Evolutionary conservation across 768 basidiomycete genomes (phyloP).

Genomic region (Rubroboletus satanas): DNA sequence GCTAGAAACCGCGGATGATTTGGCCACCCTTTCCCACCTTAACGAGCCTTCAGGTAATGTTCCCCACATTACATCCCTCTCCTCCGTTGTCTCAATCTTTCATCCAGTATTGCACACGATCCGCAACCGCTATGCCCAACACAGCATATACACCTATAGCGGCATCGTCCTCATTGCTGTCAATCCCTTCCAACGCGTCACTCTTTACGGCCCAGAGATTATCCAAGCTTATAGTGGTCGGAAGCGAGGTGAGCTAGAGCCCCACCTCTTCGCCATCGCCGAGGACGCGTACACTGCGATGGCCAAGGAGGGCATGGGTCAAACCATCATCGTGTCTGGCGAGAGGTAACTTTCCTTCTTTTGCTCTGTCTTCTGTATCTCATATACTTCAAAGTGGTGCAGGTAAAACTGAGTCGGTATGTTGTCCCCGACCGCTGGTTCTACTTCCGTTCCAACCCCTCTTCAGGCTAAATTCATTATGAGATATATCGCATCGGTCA

Average conservation of each 20-base stretch:
- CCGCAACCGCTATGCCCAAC: slow-evolving; percentile 92
- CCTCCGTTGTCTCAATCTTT: not conserved
- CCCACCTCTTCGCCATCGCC: slow-evolving; percentile 97
- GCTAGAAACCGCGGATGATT: slow-evolving; percentile 94
- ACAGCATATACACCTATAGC: slow-evolving; percentile 98
- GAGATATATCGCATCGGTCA: slow-evolving; percentile 97
- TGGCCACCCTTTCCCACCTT: slow-evolving; percentile 95
- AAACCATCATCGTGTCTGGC: slow-evolving; percentile 98
- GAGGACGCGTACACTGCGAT: slow-evolving; percentile 99
- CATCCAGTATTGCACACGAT: slow-evolving; percentile 89
- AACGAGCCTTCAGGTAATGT: slow-evolving; percentile 91
- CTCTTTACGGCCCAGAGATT: slow-evolving; percentile 94
- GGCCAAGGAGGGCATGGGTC: slow-evolving; percentile 89
- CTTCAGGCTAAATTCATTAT: slow-evolving; percentile 94
- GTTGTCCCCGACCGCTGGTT: slow-evolving; percentile 18
- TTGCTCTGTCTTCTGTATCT: slow-evolving; percentile 5
- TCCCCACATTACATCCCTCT: not conserved
- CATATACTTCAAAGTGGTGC: slow-evolving; percentile 69
- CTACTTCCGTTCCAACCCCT: slow-evolving; percentile 1
- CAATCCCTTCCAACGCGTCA: slow-evolving; percentile 97
- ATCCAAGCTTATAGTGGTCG: slow-evolving; percentile 95
- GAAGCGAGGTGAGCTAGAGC: slow-evolving; percentile 91
- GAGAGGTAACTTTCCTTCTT: slow-evolving; percentile 65
- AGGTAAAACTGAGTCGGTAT: slow-evolving; percentile 96
- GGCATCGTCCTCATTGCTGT: slow-evolving; percentile 98